These are phyloP conservation scores for Penicillium herquei DNA, from an alignment of 495 filamentous ascomycete species.

Conservation along the genomic window DNA sequence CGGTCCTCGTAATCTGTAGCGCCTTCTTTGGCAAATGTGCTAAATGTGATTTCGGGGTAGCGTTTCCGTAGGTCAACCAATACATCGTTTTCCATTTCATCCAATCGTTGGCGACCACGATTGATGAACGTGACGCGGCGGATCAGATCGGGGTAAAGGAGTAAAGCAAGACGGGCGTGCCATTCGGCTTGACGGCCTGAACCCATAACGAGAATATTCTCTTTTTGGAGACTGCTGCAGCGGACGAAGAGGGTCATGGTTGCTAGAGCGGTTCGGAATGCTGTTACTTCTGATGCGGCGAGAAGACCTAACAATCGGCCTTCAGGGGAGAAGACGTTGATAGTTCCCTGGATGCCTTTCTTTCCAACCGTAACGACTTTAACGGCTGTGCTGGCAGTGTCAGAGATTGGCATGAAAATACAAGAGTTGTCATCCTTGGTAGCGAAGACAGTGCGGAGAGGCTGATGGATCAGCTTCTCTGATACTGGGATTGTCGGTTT, in stretches of 20 bases:
- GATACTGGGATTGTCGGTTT: slow-evolving; percentile 14
- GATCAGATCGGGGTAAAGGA: slow-evolving; percentile 62
- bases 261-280: slow-evolving; percentile 89
- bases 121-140: slow-evolving; percentile 75
- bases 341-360: slow-evolving; percentile 56
- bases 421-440: slow-evolving; percentile 68
- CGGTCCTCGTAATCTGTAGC: slow-evolving; percentile 24
- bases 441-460: slow-evolving; percentile 67
- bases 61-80: slow-evolving; percentile 22
- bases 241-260: slow-evolving; percentile 72
- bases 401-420: slow-evolving; percentile 86
- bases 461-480: slow-evolving; percentile 59
- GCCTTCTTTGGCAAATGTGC: slow-evolving; percentile 31
- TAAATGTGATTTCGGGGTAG: slow-evolving; percentile 26
- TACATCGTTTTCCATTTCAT: slow-evolving; percentile 28
- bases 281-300: slow-evolving; percentile 82
- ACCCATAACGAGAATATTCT: slow-evolving; percentile 78
- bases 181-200: slow-evolving; percentile 88
- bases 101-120: slow-evolving; percentile 54
- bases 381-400: slow-evolving; percentile 54
- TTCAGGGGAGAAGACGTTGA: slow-evolving; percentile 70
- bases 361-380: slow-evolving; percentile 59
- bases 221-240: slow-evolving; percentile 43
- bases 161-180: slow-evolving; percentile 80
- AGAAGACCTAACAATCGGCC: slow-evolving; percentile 76